These are phyloP conservation scores for Russula earlei DNA, from an alignment of 768 basidiomycete species.

Conservation along the genomic window DNA sequence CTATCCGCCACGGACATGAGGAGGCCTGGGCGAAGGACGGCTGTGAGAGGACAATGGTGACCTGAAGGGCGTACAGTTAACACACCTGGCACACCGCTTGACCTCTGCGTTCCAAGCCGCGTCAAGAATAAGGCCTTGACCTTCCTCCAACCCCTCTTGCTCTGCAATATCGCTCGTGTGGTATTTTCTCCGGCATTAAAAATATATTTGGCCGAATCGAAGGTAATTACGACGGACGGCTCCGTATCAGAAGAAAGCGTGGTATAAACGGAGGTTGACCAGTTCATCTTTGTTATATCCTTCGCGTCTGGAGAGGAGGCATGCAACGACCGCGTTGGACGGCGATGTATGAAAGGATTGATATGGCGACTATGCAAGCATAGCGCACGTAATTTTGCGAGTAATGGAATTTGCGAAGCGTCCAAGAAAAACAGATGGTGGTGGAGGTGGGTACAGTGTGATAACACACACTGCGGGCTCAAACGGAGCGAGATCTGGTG, in stretches of 20 bases:
- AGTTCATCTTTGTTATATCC: slow-evolving; percentile 34
- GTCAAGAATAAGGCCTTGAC: slow-evolving; percentile 67
- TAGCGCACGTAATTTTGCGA: slow-evolving; percentile 20
- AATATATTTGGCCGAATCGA: slow-evolving; percentile 73
- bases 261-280: slow-evolving; percentile 54
- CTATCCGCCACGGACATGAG: slow-evolving; percentile 76
- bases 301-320: not conserved
- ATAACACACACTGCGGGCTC: too few relatives aligned
- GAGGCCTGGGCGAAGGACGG: slow-evolving; percentile 38
- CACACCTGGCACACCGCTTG: slow-evolving; percentile 68
- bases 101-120: slow-evolving; percentile 48
- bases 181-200: slow-evolving; percentile 85
- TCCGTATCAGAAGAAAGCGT: slow-evolving; percentile 67
- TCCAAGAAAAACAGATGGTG: not conserved
- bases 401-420: not conserved
- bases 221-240: slow-evolving; percentile 63
- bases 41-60: not conserved
- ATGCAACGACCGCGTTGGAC: slow-evolving; percentile 1
- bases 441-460: not conserved
- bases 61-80: not conserved
- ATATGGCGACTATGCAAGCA: slow-evolving; percentile 19
- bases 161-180: slow-evolving; percentile 63
- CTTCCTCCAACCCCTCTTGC: slow-evolving; percentile 53
- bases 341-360: not conserved
- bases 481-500: too few relatives aligned